Evolutionary conservation across 345 rosid genomes (phyloP).

Genomic region (Acer campestre): DNA sequence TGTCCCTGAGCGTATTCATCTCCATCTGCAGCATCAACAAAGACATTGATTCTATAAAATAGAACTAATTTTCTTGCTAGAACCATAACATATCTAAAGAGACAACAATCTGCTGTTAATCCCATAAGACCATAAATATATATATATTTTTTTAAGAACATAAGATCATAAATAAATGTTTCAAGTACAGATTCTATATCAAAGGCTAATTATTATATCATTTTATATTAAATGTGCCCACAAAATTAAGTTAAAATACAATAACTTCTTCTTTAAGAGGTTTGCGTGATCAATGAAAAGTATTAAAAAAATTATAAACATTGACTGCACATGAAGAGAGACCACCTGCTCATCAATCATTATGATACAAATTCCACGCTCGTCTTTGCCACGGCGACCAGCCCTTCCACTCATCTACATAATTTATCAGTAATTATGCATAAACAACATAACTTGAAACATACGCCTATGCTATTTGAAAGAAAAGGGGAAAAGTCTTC

Average conservation of each 20-base stretch:
- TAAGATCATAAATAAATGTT: background rate
- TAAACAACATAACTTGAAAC: background rate
- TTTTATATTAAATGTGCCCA: background rate
- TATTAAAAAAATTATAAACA: background rate
- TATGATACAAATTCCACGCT: conserved; percentile 92
- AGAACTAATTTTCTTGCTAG: conserved; percentile 12
- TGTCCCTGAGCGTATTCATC: conserved; percentile 84
- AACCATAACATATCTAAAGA: conserved; percentile 15
- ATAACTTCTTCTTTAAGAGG: background rate
- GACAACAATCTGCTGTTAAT: conserved; percentile 1
- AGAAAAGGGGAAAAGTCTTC: conserved; percentile 14
- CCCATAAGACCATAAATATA: background rate
- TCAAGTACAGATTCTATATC: background rate
- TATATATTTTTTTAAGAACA: no score
- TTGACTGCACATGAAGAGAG: background rate
- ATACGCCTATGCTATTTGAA: background rate
- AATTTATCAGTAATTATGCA: conserved; percentile 22
- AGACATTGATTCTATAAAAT: conserved; percentile 13
- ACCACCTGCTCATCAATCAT: conserved; percentile 94
- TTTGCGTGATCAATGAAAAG: background rate
- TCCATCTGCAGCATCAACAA: conserved; percentile 66
- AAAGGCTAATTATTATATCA: background rate
- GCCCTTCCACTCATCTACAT: conserved; percentile 99
- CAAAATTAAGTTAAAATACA: background rate
- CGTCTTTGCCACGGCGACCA: conserved; percentile 99